A percentile compares a stretch with the other conserved stretches of the same genome.
Evolutionary conservation across 805 yeast species (phyloP).

Genomic region (Yarrowia phangngaensis): DNA sequence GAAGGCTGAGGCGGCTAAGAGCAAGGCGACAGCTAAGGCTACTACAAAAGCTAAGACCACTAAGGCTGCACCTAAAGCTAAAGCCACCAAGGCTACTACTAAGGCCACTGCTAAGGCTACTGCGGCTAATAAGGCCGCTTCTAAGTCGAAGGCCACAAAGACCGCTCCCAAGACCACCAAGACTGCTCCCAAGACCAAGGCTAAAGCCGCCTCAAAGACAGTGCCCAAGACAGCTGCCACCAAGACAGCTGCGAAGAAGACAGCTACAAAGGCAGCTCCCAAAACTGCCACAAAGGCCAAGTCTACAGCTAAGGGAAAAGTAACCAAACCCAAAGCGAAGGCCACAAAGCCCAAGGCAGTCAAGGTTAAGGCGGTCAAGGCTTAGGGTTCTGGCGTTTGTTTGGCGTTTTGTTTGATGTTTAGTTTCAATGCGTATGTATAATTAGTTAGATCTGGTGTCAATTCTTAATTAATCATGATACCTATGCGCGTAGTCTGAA

Average conservation of each 20-base stretch:
- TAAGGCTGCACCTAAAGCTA: conserved; percentile 29
- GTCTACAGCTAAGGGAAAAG: conserved; percentile 37
- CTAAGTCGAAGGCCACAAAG: conserved; percentile 38
- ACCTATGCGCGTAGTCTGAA: too few relatives aligned
- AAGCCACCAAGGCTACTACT: conserved; percentile 28
- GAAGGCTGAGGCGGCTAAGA: conserved; percentile 35
- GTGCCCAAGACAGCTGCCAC: conserved; percentile 28
- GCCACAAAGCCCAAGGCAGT: conserved; percentile 32
- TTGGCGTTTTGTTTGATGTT: conserved; percentile 24
- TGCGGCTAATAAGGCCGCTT: conserved; percentile 31
- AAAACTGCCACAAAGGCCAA: conserved; percentile 31
- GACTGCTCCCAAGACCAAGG: conserved; percentile 34
- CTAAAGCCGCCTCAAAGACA: conserved; percentile 29
- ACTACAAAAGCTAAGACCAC: conserved; percentile 32
- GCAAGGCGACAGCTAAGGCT: conserved; percentile 36
- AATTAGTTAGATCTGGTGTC: too few relatives aligned
- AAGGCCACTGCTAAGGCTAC: conserved; percentile 29
- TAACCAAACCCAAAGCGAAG: conserved; percentile 37
- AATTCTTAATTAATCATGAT: too few relatives aligned
- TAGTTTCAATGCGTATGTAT: conserved; percentile 26
- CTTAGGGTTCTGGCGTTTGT: conserved; percentile 12
- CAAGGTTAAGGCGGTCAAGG: conserved; percentile 40
- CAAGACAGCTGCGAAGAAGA: conserved; percentile 33
- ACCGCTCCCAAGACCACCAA: conserved; percentile 35
- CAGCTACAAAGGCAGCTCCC: conserved; percentile 33